A percentile compares a stretch with the other conserved stretches of the same genome.
Evolutionary conservation across 192 early-diverging fungal genomes (phyloP).

Genomic region (Thamnidium elegans): DNA sequence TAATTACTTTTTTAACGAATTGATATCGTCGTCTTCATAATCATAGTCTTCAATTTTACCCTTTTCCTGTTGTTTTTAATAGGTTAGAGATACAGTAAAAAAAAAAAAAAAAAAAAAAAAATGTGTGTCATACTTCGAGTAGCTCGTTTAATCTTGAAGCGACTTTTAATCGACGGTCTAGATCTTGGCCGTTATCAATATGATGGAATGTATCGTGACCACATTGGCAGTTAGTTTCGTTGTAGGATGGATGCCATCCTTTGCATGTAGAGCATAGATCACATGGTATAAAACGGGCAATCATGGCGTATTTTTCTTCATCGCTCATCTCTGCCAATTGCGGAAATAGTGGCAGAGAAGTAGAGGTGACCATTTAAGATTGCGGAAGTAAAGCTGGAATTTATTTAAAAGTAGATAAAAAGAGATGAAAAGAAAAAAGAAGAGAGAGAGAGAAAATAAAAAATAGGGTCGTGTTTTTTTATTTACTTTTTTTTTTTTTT

Average conservation of each 20-base stretch:
- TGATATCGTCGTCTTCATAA: slow-evolving; percentile 49
- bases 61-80: slow-evolving; percentile 40
- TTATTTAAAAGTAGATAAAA: too few species aligned
- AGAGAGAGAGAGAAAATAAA: too few species aligned
- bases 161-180: slow-evolving; percentile 42
- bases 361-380: neutral
- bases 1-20: slow-evolving; percentile 42
- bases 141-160: slow-evolving; percentile 45
- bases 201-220: slow-evolving; percentile 45
- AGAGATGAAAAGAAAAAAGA: too few species aligned
- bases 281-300: slow-evolving; percentile 49
- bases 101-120: neutral
- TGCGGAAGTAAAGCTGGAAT: too few species aligned
- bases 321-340: slow-evolving; percentile 18
- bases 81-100: too few species aligned
- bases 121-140: slow-evolving; percentile 33
- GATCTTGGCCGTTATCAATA: slow-evolving; percentile 45
- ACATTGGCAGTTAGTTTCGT: slow-evolving; percentile 43
- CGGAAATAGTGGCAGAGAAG: slow-evolving; percentile 18
- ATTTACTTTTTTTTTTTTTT: too few species aligned
- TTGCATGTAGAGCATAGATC: slow-evolving; percentile 41
- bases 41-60: slow-evolving; percentile 49
- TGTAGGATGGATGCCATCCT: slow-evolving; percentile 41
- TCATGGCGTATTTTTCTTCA: slow-evolving; percentile 41
- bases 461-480: too few species aligned